Percentiles rank a stretch among this genome's conserved stretches.
Conservation (phyloP, 106 monocot species). For the Dioscorea alata region DNA sequence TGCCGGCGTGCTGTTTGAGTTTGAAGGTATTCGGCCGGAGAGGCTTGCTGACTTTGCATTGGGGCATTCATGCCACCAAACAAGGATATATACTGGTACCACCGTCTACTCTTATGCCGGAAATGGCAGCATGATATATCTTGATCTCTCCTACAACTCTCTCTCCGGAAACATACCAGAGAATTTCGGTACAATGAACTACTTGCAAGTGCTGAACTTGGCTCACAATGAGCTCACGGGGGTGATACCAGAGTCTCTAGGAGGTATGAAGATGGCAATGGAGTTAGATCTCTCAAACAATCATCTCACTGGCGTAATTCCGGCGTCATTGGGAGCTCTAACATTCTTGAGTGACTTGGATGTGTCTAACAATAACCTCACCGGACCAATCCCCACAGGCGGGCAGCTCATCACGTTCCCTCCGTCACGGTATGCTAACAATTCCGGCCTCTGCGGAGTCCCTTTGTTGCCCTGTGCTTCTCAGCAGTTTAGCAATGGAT, state of each 20-base stretch:
- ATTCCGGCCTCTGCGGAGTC: constrained; percentile 69
- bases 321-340: constrained; percentile 31
- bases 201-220: constrained; percentile 57
- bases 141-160: constrained; percentile 66
- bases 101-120: constrained; percentile 37
- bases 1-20: constrained; percentile 61
- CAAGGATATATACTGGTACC: constrained; percentile 55
- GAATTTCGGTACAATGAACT: constrained; percentile 48
- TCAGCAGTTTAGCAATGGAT: background rate
- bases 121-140: constrained; percentile 67
- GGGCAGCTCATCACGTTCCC: constrained; percentile 81
- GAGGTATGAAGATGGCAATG: constrained; percentile 25
- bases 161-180: constrained; percentile 50
- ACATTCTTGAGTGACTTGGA: constrained; percentile 60
- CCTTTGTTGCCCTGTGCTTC: constrained; percentile 45
- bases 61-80: constrained; percentile 39
- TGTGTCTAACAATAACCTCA: constrained; percentile 76
- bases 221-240: constrained; percentile 67
- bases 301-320: constrained; percentile 54
- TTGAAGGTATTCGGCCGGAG: constrained; percentile 58
- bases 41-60: constrained; percentile 37
- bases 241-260: constrained; percentile 51
- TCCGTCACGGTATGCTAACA: constrained; percentile 53
- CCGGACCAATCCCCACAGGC: constrained; percentile 52
- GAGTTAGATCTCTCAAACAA: constrained; percentile 71